phyloP scores from a whole-genome alignment of 306 rosid genomes.

The Rosa lucieae region DNA sequence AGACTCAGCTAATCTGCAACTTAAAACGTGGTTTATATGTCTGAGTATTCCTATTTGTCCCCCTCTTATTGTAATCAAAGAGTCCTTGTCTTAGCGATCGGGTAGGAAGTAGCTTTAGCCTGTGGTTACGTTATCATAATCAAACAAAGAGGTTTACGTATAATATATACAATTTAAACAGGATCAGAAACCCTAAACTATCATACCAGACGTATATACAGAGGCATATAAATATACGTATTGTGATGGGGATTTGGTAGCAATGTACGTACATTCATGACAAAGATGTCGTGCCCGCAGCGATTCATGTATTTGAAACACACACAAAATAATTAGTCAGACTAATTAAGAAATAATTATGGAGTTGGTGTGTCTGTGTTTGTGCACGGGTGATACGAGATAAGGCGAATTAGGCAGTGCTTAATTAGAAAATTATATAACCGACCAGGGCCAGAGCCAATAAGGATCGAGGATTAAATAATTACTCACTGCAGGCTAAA shows the following conservation, averaged over 20 bases:
- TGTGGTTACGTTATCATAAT: conserved; percentile 16
- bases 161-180: not conserved
- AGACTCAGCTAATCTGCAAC: not conserved
- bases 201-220: not conserved
- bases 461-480: not conserved
- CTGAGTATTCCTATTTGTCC: not conserved
- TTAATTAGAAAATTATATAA: not conserved
- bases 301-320: not conserved
- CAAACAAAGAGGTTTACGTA: not conserved
- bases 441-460: not conserved
- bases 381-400: not conserved
- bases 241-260: not conserved
- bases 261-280: not conserved
- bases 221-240: not conserved
- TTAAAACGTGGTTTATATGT: not conserved
- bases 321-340: not conserved
- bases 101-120: conserved; percentile 20
- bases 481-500: not conserved
- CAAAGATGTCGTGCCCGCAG: conserved; percentile 11
- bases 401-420: conserved; percentile 3
- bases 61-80: not conserved
- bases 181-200: not conserved
- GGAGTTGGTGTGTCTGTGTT: not conserved
- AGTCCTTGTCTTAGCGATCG: not conserved
- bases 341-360: not conserved